phyloP scores from a whole-genome alignment of 805 yeast genomes.

The Yarrowia sp. region DNA sequence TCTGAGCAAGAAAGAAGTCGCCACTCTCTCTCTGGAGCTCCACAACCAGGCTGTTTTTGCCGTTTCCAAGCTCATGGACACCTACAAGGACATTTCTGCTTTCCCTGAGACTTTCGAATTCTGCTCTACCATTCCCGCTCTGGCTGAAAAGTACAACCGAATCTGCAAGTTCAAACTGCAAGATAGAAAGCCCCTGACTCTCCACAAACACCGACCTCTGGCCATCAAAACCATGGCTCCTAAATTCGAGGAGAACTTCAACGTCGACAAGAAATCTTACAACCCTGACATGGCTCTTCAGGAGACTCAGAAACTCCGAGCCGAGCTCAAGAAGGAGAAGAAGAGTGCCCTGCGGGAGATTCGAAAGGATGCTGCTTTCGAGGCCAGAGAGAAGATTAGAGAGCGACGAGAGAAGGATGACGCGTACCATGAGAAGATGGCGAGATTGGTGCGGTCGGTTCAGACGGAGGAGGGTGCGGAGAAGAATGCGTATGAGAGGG shows the following conservation, averaged over 20 bases:
- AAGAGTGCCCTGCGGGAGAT: conserved; percentile 85
- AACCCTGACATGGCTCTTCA: conserved; percentile 79
- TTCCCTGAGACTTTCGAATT: conserved; percentile 53
- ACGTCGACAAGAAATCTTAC: conserved; percentile 90
- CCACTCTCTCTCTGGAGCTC: not conserved
- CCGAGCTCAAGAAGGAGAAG: conserved; percentile 86
- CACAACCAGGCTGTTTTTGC: conserved; percentile 15
- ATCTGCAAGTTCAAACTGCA: conserved; percentile 48
- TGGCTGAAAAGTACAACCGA: conserved; percentile 47
- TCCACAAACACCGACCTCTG: conserved; percentile 81
- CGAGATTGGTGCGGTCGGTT: conserved; percentile 78
- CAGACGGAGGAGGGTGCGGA: conserved; percentile 95
- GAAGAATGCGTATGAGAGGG: conserved; percentile 87
- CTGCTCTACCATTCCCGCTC: not conserved
- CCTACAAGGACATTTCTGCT: conserved; percentile 60
- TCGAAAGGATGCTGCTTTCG: conserved; percentile 83
- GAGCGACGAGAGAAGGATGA: conserved; percentile 73
- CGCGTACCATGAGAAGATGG: conserved; percentile 87
- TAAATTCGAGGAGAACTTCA: conserved; percentile 91
- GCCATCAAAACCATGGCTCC: conserved; percentile 86
- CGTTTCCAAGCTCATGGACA: conserved; percentile 11
- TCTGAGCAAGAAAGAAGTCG: not conserved
- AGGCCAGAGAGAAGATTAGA: conserved; percentile 77
- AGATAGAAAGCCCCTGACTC: conserved; percentile 65
- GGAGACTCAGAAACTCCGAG: conserved; percentile 77